Base-by-base conservation (phyloP, 352 stramenopile genomes). In the Pythium dissimile region DNA sequence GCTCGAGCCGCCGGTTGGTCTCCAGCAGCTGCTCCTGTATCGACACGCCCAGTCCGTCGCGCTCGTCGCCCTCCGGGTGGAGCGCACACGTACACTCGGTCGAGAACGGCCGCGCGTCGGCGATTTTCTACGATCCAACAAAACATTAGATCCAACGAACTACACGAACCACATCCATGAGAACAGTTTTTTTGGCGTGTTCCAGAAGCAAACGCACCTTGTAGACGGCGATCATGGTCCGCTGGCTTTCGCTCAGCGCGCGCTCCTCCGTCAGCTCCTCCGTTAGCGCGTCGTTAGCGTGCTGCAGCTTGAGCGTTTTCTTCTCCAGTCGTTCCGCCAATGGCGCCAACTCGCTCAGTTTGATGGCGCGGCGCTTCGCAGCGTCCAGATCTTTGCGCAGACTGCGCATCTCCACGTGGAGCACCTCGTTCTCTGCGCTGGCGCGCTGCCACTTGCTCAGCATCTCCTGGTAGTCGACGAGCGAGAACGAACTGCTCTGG, bases 211-310 rank as follows among this genome's bases (percentile, higher is more conserved):
- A 37, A 13, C 45, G 26, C 30, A 64, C 57, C 57, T 67, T 67
- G 60, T 67, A 67, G 18, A 62, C 32, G 10, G 23, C 47, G 13
- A 61, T 59, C 60, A 67, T 67, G 3, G 52, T 50, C 0, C 42
- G 60, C 39, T 88, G 59, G 60, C 83, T 92, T 34, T 89, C 78
- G 35, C 84, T 70, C 13, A 92, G 55, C 20, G 72, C 74, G 26
- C 75, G 75, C 27, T 85, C 75, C 49, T 92, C 83, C 26, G 67
- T 80, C 9, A 80, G 69, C 54, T 92, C 83, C 62, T 87, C 73
- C 28, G 67, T 57, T 7, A 92, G 64, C 30, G 71, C 57, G 18
- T 88, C 74, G 47, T 87, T 88, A 0, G 62, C 54, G 15, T 66
- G 64, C 55, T 85, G 77, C 24, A 90, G 45, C 50, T 84, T 82